These are phyloP conservation scores for Cynanchum wilfordii DNA, from an alignment of 257 asterid genomes.

Conservation along the genomic window DNA sequence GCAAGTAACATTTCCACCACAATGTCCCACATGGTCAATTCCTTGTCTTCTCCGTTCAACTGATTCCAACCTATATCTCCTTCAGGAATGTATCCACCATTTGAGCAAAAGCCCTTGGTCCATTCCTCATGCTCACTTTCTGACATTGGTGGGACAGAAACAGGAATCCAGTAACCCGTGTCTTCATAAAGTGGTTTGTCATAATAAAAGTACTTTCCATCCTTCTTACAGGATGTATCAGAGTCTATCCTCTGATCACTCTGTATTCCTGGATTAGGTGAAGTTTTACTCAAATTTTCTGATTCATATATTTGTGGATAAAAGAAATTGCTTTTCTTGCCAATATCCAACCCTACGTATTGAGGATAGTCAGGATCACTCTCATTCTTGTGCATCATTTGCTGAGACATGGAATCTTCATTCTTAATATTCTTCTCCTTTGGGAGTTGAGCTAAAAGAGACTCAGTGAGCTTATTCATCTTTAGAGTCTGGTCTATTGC, in stretches of 20 bases:
- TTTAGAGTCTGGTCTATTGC: neutral
- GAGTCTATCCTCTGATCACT: conserved; percentile 23
- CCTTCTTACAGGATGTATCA: conserved; percentile 24
- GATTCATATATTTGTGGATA: conserved; percentile 20
- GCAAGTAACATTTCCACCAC: conserved; percentile 84
- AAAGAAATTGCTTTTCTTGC: conserved; percentile 12
- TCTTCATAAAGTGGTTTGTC: conserved; percentile 81
- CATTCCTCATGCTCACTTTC: conserved; percentile 77
- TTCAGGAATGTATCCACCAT: conserved; percentile 70
- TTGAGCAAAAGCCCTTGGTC: conserved; percentile 68
- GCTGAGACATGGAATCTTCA: conserved; percentile 19
- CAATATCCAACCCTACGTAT: conserved; percentile 13
- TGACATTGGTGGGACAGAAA: conserved; percentile 94
- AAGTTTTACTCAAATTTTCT: neutral
- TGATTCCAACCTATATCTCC: conserved; percentile 62
- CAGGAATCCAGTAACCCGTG: conserved; percentile 96
- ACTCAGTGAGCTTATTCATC: conserved; percentile 9
- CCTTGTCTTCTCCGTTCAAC: conserved; percentile 56
- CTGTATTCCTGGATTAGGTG: neutral
- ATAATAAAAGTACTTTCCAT: conserved; percentile 67
- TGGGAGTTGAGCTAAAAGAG: conserved; percentile 16
- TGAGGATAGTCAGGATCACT: conserved; percentile 19
- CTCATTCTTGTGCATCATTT: conserved; percentile 13
- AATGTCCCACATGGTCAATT: conserved; percentile 98
- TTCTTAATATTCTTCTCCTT: conserved; percentile 22